Percentiles rank a stretch among this genome's conserved stretches.
phyloP scores from a whole-genome alignment of 345 rosid genomes.

The Ceriops decandra region DNA sequence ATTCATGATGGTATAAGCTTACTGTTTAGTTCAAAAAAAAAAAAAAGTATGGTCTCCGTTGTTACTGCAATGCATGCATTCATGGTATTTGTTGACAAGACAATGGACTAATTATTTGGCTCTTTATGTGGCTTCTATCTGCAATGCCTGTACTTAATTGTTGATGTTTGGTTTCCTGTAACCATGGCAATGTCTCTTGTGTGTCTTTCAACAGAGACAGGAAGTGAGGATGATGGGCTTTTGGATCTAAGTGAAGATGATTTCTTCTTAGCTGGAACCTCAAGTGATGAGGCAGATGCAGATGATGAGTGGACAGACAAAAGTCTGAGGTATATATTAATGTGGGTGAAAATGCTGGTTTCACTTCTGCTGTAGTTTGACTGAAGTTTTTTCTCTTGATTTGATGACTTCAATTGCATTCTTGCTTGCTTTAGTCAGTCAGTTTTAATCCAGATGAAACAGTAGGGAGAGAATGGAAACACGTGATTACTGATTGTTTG shows the following conservation, averaged over 20 bases:
- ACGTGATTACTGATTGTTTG: no score
- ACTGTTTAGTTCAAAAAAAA: no score
- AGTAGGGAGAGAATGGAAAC: no score
- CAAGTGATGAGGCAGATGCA: slow-evolving; percentile 98
- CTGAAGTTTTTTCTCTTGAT: background rate
- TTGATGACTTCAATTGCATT: background rate
- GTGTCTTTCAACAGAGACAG: slow-evolving; percentile 63
- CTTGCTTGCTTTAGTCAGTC: background rate
- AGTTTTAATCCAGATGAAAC: background rate
- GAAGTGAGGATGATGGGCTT: slow-evolving; percentile 97
- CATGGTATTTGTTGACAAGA: no score
- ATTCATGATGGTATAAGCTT: background rate
- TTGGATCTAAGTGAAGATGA: slow-evolving; percentile 95
- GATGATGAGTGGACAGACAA: slow-evolving; percentile 98
- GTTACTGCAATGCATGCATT: no score
- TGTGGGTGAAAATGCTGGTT: background rate
- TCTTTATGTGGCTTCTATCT: no score
- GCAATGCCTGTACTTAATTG: no score
- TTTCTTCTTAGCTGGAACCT: slow-evolving; percentile 80
- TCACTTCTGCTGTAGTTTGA: background rate
- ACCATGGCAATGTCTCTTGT: slow-evolving; percentile 12
- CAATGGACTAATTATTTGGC: no score
- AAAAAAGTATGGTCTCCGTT: no score
- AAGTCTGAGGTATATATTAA: slow-evolving; percentile 65
- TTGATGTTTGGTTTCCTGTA: background rate